Evolutionary conservation across 768 basidiomycete species (phyloP), one percentile per base, ranked within the genome.

Genomic region (Tubosaeta sp.): DNA sequence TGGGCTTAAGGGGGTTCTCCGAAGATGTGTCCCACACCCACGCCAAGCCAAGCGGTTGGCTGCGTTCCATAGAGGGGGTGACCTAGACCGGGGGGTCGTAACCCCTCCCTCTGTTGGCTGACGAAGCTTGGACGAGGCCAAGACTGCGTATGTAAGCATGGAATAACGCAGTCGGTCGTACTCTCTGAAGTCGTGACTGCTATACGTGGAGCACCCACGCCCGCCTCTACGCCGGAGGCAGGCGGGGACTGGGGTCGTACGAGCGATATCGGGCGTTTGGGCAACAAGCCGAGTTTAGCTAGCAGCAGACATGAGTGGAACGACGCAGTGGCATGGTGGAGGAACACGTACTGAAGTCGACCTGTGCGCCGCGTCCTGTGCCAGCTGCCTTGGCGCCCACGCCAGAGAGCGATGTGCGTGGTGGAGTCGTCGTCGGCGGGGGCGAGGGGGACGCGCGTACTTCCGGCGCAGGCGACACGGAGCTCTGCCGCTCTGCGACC

Each of bases 221-320:
- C 45, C 6, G 25, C 19, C 19, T 32, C 19, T 3, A 16, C 16
- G 6, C 50, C 25, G 4, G 35, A 19, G 19, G 61, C 56, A 13
- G 68, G 74, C 17, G 76, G 62, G 4, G 66, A 52, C 51, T 64
- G 54, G 13, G 64, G 46, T 27, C 60, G 62, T 17, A 73, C 63
- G 32, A 86, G 73, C 8, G 85, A 83, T 13, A 90, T 87, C 6
- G 87, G 86, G 0, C 83, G 79, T 68, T 87, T 88, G 5, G 87
- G 87, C 17, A 89, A 71, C 25, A 90, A 66, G 22, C 87, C 87
- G 0, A 87, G 71, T 69, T 85, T 86, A 46, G 80, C 84, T 83
- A 38, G 11, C 6, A 31, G 14, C 14, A 22, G 22, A 22, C 22
- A 22, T 22, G 22, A 22, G 22, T 22, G 22, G 22, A 22, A 2